phyloP scores from a whole-genome alignment of 2,329 filamentous ascomycete genomes.

The Teratosphaeria nubilosa region DNA sequence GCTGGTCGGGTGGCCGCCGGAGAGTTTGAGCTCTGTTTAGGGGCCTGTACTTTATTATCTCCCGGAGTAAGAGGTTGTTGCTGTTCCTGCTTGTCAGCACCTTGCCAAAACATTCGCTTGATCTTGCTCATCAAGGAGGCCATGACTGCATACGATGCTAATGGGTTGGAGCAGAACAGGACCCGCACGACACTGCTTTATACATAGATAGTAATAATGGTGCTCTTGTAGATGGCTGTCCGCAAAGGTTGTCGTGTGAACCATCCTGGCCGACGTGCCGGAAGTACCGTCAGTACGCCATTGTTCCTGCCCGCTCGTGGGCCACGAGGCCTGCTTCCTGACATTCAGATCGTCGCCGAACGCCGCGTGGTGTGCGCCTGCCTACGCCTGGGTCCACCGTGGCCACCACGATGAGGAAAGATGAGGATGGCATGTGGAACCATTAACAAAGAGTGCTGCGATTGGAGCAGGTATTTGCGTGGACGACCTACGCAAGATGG shows the following conservation, averaged over 20 bases:
- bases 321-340: not conserved
- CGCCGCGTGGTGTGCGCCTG: not conserved
- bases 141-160: not conserved
- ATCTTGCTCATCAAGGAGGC: constrained; percentile 4
- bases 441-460: too few species aligned
- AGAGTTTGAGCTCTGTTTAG: not conserved
- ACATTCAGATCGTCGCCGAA: not conserved
- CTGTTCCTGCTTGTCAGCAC: not conserved
- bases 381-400: not conserved
- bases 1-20: not conserved
- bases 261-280: not conserved
- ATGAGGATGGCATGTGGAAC: too few species aligned
- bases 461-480: not conserved
- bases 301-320: not conserved
- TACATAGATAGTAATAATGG: not conserved
- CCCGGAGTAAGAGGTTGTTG: not conserved
- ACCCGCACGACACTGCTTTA: not conserved
- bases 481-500: not conserved
- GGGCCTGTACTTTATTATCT: not conserved
- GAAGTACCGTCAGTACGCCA: not conserved
- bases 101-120: constrained; percentile 1
- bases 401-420: not conserved
- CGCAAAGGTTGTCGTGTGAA: not conserved
- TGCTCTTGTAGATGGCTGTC: not conserved
- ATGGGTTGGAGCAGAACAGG: not conserved